Base-by-base conservation (phyloP, 2,329 filamentous ascomycete genomes). In the Colletotrichum lini region DNA sequence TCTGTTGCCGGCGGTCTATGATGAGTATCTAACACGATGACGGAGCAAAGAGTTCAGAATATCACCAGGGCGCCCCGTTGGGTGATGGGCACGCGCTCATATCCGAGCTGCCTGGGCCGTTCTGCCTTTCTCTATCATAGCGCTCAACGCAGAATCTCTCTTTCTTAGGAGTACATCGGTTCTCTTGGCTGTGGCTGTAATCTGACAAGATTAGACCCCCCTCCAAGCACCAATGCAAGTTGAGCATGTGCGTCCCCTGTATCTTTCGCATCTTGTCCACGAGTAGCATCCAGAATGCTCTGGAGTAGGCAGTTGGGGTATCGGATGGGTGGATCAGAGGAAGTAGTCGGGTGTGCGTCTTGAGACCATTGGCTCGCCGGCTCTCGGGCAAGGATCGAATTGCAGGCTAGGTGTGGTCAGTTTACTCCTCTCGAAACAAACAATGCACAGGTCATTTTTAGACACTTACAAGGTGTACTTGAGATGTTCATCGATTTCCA, bases 401-500 rank as follows among this genome's bases (percentile, higher is more conserved):
- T 99, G 96, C 84, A 99, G 86, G 92, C 96, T 99, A 78, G 23
- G 70, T 38, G 45, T 58, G 26, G 73, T 82, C 75, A 83, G 79
- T 73, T 47, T 67, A 21, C 58, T 35, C 16, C 6, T 21, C 23
- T 21, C 30, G 12, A 42, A 23, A 45, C 73, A 35, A n/a, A 49
- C 73, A 38, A 44, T 57, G 35, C 30, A 21, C 10, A 52, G 16
- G 15, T 42, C 21, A 15, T 42, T 23, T 38, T 18, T 21, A 42
- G 47, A 49, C 16, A 40, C 95, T 84, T 89, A 98, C 96, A 99
- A 98, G 79, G 96, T 98, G 85, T 98, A 99, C 88, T 99, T 98
- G 81, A 99, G 86, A 83, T 98, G 95, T 85, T 99, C 96, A 76
- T 98, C 96, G 83, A 99, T 99, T 85, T 98, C 96, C 96, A 99